phyloP scores from a whole-genome alignment of 2,329 filamentous ascomycete species.

The Nemania abortiva region DNA sequence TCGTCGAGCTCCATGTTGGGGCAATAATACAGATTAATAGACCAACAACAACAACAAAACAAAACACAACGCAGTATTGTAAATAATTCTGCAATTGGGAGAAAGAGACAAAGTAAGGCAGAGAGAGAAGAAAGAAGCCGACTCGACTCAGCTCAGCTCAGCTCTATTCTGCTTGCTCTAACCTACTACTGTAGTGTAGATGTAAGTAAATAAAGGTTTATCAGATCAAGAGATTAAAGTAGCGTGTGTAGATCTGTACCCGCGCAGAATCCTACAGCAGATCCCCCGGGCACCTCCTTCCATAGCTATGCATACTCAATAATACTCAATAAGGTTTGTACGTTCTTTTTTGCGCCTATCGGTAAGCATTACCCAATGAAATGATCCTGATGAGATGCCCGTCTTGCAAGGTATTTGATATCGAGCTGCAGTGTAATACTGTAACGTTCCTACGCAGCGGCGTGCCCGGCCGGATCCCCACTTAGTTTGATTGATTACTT shows the following conservation, averaged over 20 bases:
- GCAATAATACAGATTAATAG: background rate
- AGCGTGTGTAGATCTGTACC: background rate
- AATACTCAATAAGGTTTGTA: background rate
- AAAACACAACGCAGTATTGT: background rate
- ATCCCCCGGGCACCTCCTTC: background rate
- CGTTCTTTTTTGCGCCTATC: background rate
- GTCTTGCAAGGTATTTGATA: conserved; percentile 1
- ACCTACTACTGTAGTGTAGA: background rate
- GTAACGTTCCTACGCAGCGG: background rate
- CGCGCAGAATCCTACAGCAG: background rate
- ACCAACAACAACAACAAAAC: background rate
- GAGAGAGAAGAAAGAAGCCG: background rate
- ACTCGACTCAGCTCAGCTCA: no score
- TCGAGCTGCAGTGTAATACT: background rate
- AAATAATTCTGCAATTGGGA: background rate
- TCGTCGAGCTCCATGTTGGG: conserved; percentile 23
- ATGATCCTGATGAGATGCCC: no score
- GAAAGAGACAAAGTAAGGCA: background rate
- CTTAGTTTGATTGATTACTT: conserved; percentile 14
- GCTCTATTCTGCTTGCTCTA: background rate
- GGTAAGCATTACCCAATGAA: no score
- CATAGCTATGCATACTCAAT: background rate
- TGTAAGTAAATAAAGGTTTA: conserved; percentile 2
- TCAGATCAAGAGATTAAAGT: conserved; percentile 21
- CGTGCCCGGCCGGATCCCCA: conserved; percentile 3